Base-by-base conservation (phyloP, 2,329 filamentous ascomycete genomes). In the Phialemonium atrogriseum region DNA sequence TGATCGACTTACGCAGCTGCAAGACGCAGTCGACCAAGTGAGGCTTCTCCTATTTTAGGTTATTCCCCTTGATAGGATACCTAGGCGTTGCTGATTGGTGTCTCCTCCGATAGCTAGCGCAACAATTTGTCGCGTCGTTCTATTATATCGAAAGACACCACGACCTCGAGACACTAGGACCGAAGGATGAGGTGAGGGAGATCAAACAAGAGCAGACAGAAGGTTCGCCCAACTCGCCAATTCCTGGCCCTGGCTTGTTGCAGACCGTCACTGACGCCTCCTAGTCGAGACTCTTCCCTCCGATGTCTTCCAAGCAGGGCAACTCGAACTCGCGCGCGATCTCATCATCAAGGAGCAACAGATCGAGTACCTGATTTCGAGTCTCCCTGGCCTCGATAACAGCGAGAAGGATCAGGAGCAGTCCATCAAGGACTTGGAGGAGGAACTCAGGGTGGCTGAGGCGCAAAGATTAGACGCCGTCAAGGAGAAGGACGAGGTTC, bases 11-110 rank as follows among this genome's bases (percentile, higher is more conserved):
- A 89, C 85, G 2, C 84, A 91, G 55, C 67, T 91, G 36, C 85
- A 93, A 58, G 84, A 91, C 62, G 80, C 83, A 56, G 74, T 89
- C 38, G 84, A 91, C 50, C 77, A 87, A 69, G 84, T 84, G 14
- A 13, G 27, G 16, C 15, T 18, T 18, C 8, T 9, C 11, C 5
- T 10, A 20, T 7, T 21, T 5, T 5, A n/a, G n/a, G 4, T 10
- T 17, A 61, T 20, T 57, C 27, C 10, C 27, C 34, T 21, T 24
- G 12, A 18, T 18, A 30, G 36, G 21, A 33, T 40, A 32, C 24
- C n/a, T n/a, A n/a, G n/a, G n/a, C n/a, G 18, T 33, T 42, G 20
- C 11, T 28, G 10, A 28, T 13, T 4, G 14, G 10, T 18, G 11
- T 45, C 16, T 13, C 10, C 22, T 21, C 14, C 29, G 30, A 23